phyloP scores from a whole-genome alignment of 2,329 filamentous ascomycete genomes.

The Blumeria graminis region DNA sequence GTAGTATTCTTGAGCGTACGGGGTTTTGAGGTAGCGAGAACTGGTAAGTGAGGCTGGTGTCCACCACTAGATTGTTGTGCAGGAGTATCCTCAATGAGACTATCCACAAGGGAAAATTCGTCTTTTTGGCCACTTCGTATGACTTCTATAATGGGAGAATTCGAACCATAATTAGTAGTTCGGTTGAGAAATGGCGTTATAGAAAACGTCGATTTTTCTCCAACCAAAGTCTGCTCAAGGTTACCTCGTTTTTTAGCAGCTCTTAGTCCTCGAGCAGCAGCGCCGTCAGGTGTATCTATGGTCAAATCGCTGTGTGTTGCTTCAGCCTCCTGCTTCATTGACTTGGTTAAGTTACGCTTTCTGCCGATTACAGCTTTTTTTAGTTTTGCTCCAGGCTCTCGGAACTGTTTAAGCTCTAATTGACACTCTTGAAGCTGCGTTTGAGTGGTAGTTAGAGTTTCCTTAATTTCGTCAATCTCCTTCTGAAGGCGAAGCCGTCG shows the following conservation, averaged over 20 bases:
- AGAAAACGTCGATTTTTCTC: constrained; percentile 79
- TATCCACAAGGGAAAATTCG: too few species aligned
- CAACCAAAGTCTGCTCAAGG: constrained; percentile 34
- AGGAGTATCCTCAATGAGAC: too few species aligned
- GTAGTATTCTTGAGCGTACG: too few species aligned
- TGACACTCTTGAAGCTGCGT: constrained; percentile 47
- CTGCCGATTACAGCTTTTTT: constrained; percentile 8
- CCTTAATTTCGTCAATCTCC: constrained; percentile 31
- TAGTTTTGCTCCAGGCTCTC: constrained; percentile 11
- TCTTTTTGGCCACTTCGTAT: too few species aligned
- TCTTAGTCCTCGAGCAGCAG: constrained; percentile 20
- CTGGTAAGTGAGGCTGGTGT: too few species aligned
- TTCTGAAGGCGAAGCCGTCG: constrained; percentile 42
- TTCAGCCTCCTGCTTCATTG: constrained; percentile 17
- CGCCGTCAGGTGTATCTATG: constrained; percentile 26
- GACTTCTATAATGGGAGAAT: constrained; percentile 7
- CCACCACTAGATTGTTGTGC: too few species aligned
- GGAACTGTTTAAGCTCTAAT: constrained; percentile 18
- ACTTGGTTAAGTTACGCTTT: constrained; percentile 13
- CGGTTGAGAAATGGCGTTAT: constrained; percentile 84
- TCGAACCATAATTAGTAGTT: constrained; percentile 31
- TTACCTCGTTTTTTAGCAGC: constrained; percentile 28
- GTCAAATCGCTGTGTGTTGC: constrained; percentile 20
- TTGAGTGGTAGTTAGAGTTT: constrained; percentile 35
- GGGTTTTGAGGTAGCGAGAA: too few species aligned